Base-by-base conservation (phyloP, 2,329 filamentous ascomycete genomes). In the Cordyceps cateniannulata region DNA sequence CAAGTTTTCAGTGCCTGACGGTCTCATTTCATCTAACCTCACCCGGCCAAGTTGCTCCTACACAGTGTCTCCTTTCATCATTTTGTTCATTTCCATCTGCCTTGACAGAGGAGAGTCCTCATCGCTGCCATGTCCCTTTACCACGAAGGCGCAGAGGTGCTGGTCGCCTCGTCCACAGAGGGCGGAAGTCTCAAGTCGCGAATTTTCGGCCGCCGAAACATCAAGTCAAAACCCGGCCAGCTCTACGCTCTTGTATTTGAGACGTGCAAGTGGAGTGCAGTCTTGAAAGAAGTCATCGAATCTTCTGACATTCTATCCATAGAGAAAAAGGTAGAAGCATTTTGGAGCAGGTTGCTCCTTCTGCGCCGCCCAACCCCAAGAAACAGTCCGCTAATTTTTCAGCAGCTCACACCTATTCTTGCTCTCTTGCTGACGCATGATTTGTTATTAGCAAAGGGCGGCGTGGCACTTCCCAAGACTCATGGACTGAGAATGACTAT, bases 261-360 rank as follows among this genome's bases (percentile, higher is more conserved):
- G 74, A 86, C 90, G 1, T 87, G 89, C 66, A 98, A 96, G 85
- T 97, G 93, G 91, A 95, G 93, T 67, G 72, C 79, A 3, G 81
- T 97, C 3, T 76, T 99, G 52, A 91, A 91, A 69, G 92, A 96
- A 69, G 88, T 97, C n/a, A 85, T 99, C 69, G 91, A 97, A 67
- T 85, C 82, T 65, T 83, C 91, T 1, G 88, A 85, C 3, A 76
- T 98, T 40, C 76, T 98, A 40, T 81, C 82, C n/a, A 76, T 86
- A 10, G 95, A 99, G 77, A 87, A 85, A 65, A 96, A 96, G 85
- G 93, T 95, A 72, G 35, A n/a, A 7, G 22, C 18, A 14, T 16
- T 52, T 9, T 24, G 32, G 32, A 20, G 18, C 48, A 45, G 14
- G 29, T 6, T 9, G 25, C 3, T 18, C 20, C 22, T 22, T n/a